Evolutionary conservation across 1,284 basidiomycete species (phyloP), one percentile per base, ranked within the genome.

Genomic region (Grifola frondosa): DNA sequence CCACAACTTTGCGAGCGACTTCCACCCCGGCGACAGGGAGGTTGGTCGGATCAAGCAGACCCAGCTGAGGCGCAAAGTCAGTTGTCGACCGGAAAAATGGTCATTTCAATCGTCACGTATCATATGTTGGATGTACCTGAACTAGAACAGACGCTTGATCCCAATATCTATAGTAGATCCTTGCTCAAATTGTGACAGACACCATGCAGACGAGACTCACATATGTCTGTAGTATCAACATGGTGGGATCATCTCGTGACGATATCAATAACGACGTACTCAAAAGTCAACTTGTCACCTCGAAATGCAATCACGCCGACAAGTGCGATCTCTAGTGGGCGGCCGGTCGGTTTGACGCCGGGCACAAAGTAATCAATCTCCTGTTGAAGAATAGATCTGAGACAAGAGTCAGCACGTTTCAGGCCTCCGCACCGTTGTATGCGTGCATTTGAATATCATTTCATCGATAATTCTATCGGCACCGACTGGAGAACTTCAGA

Each of bases 291-390:
- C 48, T 74, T 72, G 53, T 78, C 74, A 7, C 77, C 75, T 42
- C 73, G 63, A 42, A 79, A 73, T 17, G 73, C 74, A 15, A 77
- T 65, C 11, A 78, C 64, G 7, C 73, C 73, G n/a, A 76, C 73
- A 47, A 78, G 59, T 1, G 75, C 73, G 3, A 77, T 65, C 40
- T 70, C 65, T 21, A 77, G 53, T 6, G 60, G 54, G 45, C 67
- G 73, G 19, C 69, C 68, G 1, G 72, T 77, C 16, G 76, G 72
- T 26, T 70, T 67, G 17, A 78, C 54, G 15, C 72, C 73, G 4
- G 72, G 74, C 12, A 75, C 56, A 44, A 78, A 69, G 65, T 75
- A 77, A 50, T 77, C 74, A 32, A 75, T 74, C 49, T 71, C 71
- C 72, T 70, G 40, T 1, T 10, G 11, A 33, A 21, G 23, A 43